These are phyloP conservation scores for Pseudopyrenochaeta lycopersici DNA, from an alignment of 2,329 filamentous ascomycete species.

Conservation along the genomic window DNA sequence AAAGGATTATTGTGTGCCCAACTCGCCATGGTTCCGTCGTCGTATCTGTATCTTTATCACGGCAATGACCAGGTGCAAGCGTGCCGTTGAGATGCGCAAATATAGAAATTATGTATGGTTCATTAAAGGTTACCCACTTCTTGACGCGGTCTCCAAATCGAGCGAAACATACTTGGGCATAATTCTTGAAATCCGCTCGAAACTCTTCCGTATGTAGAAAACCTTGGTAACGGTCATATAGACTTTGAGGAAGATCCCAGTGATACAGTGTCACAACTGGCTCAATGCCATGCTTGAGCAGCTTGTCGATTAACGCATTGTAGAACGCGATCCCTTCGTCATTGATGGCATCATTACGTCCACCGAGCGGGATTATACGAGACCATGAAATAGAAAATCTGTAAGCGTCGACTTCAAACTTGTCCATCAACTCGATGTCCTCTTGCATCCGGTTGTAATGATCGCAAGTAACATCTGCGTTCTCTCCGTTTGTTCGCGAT, in stretches of 20 bases:
- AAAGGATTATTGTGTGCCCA: conserved; percentile 52
- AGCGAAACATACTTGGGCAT: conserved; percentile 49
- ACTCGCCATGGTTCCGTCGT: conserved; percentile 7
- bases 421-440: conserved; percentile 21
- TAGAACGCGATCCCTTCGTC: conserved; percentile 20
- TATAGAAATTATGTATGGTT: conserved; percentile 66
- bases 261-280: conserved; percentile 26
- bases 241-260: conserved; percentile 18
- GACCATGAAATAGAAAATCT: conserved; percentile 24
- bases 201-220: conserved; percentile 30
- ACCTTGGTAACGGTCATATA: conserved; percentile 19
- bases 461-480: conserved; percentile 45
- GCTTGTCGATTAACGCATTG: conserved; percentile 16
- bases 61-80: conserved; percentile 7
- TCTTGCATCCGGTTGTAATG: conserved; percentile 60
- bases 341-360: conserved; percentile 19
- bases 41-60: background rate
- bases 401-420: conserved; percentile 20
- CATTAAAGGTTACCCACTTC: conserved; percentile 53
- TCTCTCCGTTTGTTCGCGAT: conserved; percentile 68
- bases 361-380: conserved; percentile 22
- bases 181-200: conserved; percentile 43
- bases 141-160: conserved; percentile 51
- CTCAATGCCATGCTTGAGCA: conserved; percentile 17
- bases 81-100: conserved; percentile 26